Base-by-base conservation (phyloP, 139 green algal species). In the Chlorella vulgaris region DNA sequence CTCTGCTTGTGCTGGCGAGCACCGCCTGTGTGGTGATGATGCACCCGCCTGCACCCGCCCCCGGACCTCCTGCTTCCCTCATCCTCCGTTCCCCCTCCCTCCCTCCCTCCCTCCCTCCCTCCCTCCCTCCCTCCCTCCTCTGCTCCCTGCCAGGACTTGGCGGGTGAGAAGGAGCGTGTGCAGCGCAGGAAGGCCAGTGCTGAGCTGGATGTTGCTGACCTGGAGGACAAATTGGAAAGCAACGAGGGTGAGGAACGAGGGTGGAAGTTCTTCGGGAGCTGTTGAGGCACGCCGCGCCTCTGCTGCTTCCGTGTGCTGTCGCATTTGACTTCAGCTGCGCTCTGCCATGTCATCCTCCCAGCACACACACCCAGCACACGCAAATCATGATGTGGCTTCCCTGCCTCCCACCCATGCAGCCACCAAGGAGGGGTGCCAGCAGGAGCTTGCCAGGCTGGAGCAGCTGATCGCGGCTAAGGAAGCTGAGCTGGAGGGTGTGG, bases 131-230 rank as follows among this genome's bases (percentile, higher is more conserved):
- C 47, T 15, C 15, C 15, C 13, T 58, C 13, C 15, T 58, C 13
- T 58, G 18, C 67, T n/a, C 33, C 65, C 33, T 28, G 42, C 10
- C 51, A 83, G 42, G 68, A 74, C 33, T 35, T 39, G 31, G 69
- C 73, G 3, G 65, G 82, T 61, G 82, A 93, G 51, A 77, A 86
- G 42, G 69, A 82, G 40, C 83, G 53, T 40, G 84, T 86, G 7
- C 76, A 96, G 65, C 51, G 78, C n/a, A 65, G 77, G 36, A 75
- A 84, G 19, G 85, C 93, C 19, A 78, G 83, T 43, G 75, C 86
- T 24, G 92, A 96, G 51, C 76, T 95, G 39, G 94, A 98, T 40
- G 86, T 98, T 21, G 84, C 84, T 21, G 93, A 96, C n/a, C 60
- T 93, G 28, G 70, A 93, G 40, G 86, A 91, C 55, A 67, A 83